Evolutionary conservation across 805 yeast genomes (phyloP).

Genomic region (Teunomyces panamensis): DNA sequence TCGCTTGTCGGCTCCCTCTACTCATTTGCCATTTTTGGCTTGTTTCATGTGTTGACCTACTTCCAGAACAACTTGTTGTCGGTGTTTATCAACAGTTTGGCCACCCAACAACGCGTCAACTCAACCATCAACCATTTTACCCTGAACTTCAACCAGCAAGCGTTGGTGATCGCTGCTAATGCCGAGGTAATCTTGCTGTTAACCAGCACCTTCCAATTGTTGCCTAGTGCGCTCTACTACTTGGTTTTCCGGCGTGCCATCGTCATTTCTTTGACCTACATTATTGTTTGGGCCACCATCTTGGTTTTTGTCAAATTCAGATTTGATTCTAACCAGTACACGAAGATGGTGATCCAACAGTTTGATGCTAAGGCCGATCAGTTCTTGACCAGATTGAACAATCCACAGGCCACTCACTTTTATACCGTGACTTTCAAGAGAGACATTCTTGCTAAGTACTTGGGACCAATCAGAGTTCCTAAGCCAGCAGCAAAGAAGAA

Average conservation of each 20-base stretch:
- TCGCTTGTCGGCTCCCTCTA: slow-evolving; percentile 38
- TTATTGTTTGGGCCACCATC: slow-evolving; percentile 30
- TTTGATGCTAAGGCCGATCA: slow-evolving; percentile 42
- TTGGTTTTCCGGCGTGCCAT: slow-evolving; percentile 20
- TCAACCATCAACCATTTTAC: slow-evolving; percentile 29
- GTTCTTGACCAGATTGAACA: slow-evolving; percentile 12
- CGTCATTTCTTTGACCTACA: slow-evolving; percentile 27
- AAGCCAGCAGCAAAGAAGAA: slow-evolving; percentile 8
- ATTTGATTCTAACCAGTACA: slow-evolving; percentile 29
- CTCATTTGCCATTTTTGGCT: slow-evolving; percentile 34
- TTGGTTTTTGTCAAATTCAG: slow-evolving; percentile 36
- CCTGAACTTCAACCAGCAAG: slow-evolving; percentile 31
- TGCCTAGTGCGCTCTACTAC: slow-evolving; percentile 24
- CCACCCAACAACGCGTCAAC: slow-evolving; percentile 33
- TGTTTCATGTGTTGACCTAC: slow-evolving; percentile 37
- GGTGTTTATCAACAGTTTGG: slow-evolving; percentile 21
- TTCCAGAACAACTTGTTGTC: slow-evolving; percentile 35
- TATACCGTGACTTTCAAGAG: slow-evolving; percentile 21
- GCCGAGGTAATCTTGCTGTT: slow-evolving; percentile 30
- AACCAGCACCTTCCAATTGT: slow-evolving; percentile 19
- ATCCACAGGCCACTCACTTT: slow-evolving; percentile 9
- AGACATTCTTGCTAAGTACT: slow-evolving; percentile 12
- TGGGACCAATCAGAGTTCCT: slow-evolving; percentile 24
- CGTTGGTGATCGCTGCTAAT: slow-evolving; percentile 36
- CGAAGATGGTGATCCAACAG: slow-evolving; percentile 40